Conservation (phyloP, 2,329 filamentous ascomycete genomes). For the Colletotrichum orbiculare region DNA sequence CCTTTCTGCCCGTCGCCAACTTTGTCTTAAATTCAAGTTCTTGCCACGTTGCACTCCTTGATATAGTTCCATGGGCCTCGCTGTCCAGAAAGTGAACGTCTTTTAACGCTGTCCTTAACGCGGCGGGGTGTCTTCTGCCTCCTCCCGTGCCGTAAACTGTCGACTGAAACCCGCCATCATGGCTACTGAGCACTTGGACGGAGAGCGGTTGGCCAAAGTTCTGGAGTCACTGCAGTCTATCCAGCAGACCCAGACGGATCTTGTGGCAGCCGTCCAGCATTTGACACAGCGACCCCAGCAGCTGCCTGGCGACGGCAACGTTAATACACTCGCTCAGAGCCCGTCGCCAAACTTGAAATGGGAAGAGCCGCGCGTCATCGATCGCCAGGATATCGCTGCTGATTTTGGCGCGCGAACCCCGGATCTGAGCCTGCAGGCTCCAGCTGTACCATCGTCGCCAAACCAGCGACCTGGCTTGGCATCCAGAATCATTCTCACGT, state of each 20-base stretch:
- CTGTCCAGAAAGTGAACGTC: too few species aligned
- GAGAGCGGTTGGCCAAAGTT: conserved; percentile 48
- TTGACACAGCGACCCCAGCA: conserved; percentile 45
- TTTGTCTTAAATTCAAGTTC: too few species aligned
- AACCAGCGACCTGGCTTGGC: conserved; percentile 59
- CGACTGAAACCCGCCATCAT: conserved; percentile 1
- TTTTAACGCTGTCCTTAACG: too few species aligned
- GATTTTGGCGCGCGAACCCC: conserved; percentile 15
- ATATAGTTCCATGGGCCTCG: too few species aligned
- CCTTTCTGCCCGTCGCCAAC: too few species aligned
- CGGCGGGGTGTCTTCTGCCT: not conserved
- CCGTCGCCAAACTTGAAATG: conserved; percentile 7
- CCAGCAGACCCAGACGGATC: conserved; percentile 53
- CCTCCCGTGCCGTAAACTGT: conserved; percentile 6
- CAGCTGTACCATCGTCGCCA: conserved; percentile 41
- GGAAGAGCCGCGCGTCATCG: conserved; percentile 28
- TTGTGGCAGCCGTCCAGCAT: conserved; percentile 54
- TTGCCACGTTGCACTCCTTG: too few species aligned
- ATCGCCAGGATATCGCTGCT: conserved; percentile 25
- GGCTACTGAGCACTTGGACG: not conserved
- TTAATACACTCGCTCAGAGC: conserved; percentile 16
- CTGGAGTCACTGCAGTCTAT: conserved; percentile 48
- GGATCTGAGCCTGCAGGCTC: conserved; percentile 39
- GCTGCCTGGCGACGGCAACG: conserved; percentile 23
- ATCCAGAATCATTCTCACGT: conserved; percentile 68